Conservation (phyloP, 2,329 filamentous ascomycete species). For the Paecilomyces niveus region DNA sequence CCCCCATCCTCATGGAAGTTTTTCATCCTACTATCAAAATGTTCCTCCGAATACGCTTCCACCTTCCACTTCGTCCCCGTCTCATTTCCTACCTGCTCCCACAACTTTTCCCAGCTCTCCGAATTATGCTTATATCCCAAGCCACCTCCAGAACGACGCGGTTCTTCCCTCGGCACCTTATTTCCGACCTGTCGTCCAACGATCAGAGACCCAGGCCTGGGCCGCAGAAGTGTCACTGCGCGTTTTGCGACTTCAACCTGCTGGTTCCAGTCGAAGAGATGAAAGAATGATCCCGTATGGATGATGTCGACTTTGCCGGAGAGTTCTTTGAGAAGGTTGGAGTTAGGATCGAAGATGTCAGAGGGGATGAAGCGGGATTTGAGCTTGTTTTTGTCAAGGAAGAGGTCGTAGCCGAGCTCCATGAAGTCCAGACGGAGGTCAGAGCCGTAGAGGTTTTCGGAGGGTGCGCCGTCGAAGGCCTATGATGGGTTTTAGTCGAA, state of each 20-base stretch:
- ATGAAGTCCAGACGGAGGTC: conserved; percentile 48
- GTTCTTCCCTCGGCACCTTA: conserved; percentile 5
- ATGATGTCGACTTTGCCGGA: conserved; percentile 29
- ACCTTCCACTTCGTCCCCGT: conserved; percentile 47
- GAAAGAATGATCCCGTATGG: conserved; percentile 36
- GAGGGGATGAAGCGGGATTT: conserved; percentile 44
- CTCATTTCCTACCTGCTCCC: conserved; percentile 46
- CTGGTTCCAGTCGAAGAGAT: conserved; percentile 31
- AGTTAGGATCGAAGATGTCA: conserved; percentile 31
- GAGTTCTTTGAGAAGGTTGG: conserved; percentile 17
- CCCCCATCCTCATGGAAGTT: neutral
- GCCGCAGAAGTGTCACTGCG: conserved; percentile 24
- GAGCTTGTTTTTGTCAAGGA: conserved; percentile 49
- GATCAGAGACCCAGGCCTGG: conserved; percentile 15
- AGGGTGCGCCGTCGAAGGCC: conserved; percentile 43
- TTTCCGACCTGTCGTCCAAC: conserved; percentile 17
- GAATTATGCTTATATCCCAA: conserved; percentile 43
- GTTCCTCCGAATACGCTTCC: neutral
- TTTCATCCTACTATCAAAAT: neutral
- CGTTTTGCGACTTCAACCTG: conserved; percentile 23
- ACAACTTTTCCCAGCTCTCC: conserved; percentile 46
- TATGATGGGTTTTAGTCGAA: conserved; percentile 12
- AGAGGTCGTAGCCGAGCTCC: conserved; percentile 57
- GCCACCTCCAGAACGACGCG: neutral
- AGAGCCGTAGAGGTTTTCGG: conserved; percentile 43